Evolutionary conservation across 331 rosid genomes (phyloP), one percentile per base, ranked within the genome.

Genomic region (Acacia pycnantha): DNA sequence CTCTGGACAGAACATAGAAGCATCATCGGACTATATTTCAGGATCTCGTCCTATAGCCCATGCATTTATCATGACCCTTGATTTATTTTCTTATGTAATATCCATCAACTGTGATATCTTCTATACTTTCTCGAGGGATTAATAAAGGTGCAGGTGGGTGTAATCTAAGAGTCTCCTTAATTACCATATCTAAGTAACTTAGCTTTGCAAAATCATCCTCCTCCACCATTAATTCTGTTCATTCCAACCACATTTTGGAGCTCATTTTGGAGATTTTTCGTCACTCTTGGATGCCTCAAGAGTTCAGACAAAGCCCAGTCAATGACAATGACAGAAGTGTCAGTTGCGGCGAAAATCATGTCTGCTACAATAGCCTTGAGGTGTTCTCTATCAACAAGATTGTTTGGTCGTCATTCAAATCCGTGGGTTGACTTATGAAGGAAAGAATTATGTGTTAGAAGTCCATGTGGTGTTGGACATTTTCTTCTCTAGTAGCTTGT

Each of bases 251-350:
- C 40, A 35, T 35, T 35, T 35, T 35, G 40, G 40, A 35, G 40
- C 6, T 35, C 40, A 35, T 4, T 35, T 35, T 35, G 7, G 6
- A 88, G 85, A 3, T 31, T 62, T 33, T 84, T 74, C 83, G 86
- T 85, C 1, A 74, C 82, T 26, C 70, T 77, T 6, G 87, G 91
- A 33, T 91, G 68, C 24, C 69, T 85, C 13, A 87, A 9, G 27
- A 86, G 89, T n/a, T 87, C 88, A 0, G 88, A 77, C 4, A 87
- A 27, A 4, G 72, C 75, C 91, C 93, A 88, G 4, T 81, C 84
- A 8, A 83, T 59, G 0, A 40, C 29, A 0, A 46, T 21, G 4
- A 79, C 53, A 16, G 91, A 35, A 0, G 89, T 83, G 1, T 88
- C 89, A 11, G 61, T 41, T 65, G 89, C 41, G 11, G 54, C 93